Conservation (phyloP, 73 alveolate species). For the Diophrys sp. region DNA sequence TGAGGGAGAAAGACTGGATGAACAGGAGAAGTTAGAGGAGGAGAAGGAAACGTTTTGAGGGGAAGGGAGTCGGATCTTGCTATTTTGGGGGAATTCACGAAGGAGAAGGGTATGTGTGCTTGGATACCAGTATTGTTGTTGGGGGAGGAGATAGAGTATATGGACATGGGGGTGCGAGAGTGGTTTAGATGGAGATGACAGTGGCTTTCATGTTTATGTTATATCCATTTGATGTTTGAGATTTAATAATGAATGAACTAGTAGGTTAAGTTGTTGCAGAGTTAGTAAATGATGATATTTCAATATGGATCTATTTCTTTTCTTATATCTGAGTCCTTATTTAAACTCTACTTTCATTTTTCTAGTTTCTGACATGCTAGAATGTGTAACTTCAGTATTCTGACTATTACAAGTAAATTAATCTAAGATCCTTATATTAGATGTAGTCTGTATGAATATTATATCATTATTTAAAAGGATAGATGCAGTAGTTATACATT, state of each 20-base stretch:
- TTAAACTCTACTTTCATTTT: background rate
- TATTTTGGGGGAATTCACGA: conserved; percentile 5
- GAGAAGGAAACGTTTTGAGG: background rate
- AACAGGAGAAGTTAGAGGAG: too few relatives aligned
- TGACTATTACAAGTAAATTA: background rate
- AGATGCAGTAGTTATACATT: background rate
- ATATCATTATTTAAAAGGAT: background rate
- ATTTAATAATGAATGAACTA: background rate
- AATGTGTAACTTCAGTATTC: background rate
- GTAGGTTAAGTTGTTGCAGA: background rate
- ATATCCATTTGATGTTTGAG: background rate
- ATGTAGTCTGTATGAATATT: background rate
- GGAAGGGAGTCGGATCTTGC: background rate
- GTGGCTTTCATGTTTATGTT: background rate
- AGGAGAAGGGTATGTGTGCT: background rate
- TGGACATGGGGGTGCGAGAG: background rate
- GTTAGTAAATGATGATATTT: background rate
- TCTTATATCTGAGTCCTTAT: background rate
- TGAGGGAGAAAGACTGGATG: too few relatives aligned
- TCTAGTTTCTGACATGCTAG: background rate
- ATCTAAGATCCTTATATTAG: background rate
- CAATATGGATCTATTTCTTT: background rate
- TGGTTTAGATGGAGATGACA: background rate
- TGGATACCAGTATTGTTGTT: background rate
- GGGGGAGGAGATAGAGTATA: background rate